Evolutionary conservation across 805 yeast species (phyloP), one percentile per base, ranked within the genome.

Genomic region (Wickerhamiella azymoides): DNA sequence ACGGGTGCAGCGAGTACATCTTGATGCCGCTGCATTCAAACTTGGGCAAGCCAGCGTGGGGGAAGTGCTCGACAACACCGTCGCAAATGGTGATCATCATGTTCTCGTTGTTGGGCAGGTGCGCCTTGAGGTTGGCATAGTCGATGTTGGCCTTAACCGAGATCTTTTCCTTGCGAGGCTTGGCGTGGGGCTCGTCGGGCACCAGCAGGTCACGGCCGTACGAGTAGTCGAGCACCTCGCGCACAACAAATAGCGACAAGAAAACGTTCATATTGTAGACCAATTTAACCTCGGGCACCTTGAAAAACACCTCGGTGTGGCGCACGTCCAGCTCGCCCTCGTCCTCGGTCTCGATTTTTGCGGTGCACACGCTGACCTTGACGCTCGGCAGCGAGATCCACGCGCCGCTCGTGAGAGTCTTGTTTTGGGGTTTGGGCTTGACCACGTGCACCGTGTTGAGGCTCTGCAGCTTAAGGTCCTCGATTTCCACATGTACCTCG

Each of bases 1-100:
- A 61, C 0, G 80, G 79, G 48, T 73, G 75, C 10, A 66, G 59
- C 6, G 74, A 71, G 52, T 70, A 75, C 39, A 74, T 55, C 39
- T 79, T 58, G 16, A 64, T 50, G 44, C 62, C 65, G 30, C 62
- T 59, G n/a, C 71, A 57, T 6, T 53, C 54, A 64, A 47, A 11
- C 55, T 46, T 5, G 68, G 67, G 14, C 62, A 49, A 1, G 55
- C 57, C 39, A 62, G 60, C 11, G 54, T 45, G 18, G 65, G 46
- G 36, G 16, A 33, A 42, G 16, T 51, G 50, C 16, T 68, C 52
- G 9, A 59, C 54, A 47, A 67, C 70, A 13, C 44, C 44, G 32
- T 41, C n/a, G 11, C 7, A 24, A 3, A 70, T 41, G 50, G 74
- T 79, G 24, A 73, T 43, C 61, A 76, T 61, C 3, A 72, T 51